phyloP scores from a whole-genome alignment of 805 yeast species.

The Candida vartiovaarae region DNA sequence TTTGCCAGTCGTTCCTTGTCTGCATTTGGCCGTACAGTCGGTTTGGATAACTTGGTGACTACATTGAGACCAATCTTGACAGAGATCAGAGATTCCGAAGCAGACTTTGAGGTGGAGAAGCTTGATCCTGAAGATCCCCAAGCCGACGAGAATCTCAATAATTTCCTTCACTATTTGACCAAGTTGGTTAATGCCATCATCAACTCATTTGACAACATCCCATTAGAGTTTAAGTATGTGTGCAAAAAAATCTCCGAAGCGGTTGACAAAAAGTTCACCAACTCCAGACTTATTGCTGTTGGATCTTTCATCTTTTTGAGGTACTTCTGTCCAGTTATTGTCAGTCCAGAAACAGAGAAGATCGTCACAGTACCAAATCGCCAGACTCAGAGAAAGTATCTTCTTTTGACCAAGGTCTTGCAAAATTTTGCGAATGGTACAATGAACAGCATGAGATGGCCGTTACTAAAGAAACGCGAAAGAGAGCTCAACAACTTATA shows the following conservation, averaged over 20 bases:
- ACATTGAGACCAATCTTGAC: conserved; percentile 52
- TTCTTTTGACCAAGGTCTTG: conserved; percentile 73
- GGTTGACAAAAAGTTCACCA: conserved; percentile 56
- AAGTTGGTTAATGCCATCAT: conserved; percentile 54
- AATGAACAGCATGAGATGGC: conserved; percentile 57
- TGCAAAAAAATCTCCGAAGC: conserved; percentile 57
- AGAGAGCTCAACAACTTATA: conserved; percentile 36
- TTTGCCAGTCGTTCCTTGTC: conserved; percentile 75
- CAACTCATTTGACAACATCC: conserved; percentile 49
- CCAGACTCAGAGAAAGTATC: conserved; percentile 53
- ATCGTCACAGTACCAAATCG: conserved; percentile 33
- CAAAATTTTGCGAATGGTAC: conserved; percentile 87
- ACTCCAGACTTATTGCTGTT: conserved; percentile 60
- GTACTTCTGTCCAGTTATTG: conserved; percentile 82
- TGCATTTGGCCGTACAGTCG: conserved; percentile 61
- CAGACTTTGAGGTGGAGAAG: conserved; percentile 62
- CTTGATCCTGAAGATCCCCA: conserved; percentile 30
- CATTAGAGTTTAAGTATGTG: conserved; percentile 64
- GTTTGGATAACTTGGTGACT: conserved; percentile 46
- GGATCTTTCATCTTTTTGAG: conserved; percentile 84
- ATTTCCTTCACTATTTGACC: conserved; percentile 50
- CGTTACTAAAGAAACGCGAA: conserved; percentile 36
- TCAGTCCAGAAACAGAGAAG: conserved; percentile 62
- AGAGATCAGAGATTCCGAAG: conserved; percentile 42
- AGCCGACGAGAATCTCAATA: conserved; percentile 32